Evolutionary conservation across 768 basidiomycete species (phyloP).

Genomic region (Termitomyces sp.): DNA sequence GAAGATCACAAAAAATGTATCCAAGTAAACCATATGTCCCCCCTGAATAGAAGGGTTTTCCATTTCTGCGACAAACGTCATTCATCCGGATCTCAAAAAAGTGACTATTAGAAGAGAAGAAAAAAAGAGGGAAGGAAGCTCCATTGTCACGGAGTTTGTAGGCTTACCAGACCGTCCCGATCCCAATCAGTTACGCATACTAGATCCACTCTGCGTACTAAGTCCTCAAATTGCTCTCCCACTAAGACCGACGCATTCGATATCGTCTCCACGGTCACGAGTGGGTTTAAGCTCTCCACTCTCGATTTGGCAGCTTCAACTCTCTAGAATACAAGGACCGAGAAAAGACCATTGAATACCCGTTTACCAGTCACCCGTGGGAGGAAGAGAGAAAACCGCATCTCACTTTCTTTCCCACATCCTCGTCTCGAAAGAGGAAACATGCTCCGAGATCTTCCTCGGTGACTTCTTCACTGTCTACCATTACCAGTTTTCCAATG

Average conservation of each 20-base stretch:
- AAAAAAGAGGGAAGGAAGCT: neutral
- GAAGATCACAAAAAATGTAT: slow-evolving; percentile 92
- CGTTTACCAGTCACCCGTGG: slow-evolving; percentile 15
- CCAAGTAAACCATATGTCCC: slow-evolving; percentile 87
- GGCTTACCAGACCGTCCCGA: slow-evolving; percentile 63
- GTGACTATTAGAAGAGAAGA: slow-evolving; percentile 10
- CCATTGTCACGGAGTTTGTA: slow-evolving; percentile 6
- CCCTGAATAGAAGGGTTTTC: slow-evolving; percentile 87
- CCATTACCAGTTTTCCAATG: slow-evolving; percentile 82
- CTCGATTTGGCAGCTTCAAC: slow-evolving; percentile 80
- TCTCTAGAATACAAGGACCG: slow-evolving; percentile 48
- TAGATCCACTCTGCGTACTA: slow-evolving; percentile 70
- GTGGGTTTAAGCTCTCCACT: slow-evolving; percentile 88
- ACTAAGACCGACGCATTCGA: slow-evolving; percentile 45
- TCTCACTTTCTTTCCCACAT: slow-evolving; percentile 84
- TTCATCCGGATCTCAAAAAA: slow-evolving; percentile 66
- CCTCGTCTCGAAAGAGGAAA: slow-evolving; percentile 91
- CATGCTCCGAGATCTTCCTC: slow-evolving; percentile 89
- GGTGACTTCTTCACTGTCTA: slow-evolving; percentile 70
- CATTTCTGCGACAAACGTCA: slow-evolving; percentile 65
- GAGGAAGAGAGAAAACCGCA: neutral
- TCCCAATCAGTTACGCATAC: slow-evolving; percentile 85
- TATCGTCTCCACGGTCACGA: slow-evolving; percentile 75
- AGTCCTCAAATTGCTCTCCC: slow-evolving; percentile 46
- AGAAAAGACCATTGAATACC: slow-evolving; percentile 37